These are phyloP conservation scores for Skeletonema marinoi DNA, from an alignment of 108 stramenopile species.

Conservation along the genomic window DNA sequence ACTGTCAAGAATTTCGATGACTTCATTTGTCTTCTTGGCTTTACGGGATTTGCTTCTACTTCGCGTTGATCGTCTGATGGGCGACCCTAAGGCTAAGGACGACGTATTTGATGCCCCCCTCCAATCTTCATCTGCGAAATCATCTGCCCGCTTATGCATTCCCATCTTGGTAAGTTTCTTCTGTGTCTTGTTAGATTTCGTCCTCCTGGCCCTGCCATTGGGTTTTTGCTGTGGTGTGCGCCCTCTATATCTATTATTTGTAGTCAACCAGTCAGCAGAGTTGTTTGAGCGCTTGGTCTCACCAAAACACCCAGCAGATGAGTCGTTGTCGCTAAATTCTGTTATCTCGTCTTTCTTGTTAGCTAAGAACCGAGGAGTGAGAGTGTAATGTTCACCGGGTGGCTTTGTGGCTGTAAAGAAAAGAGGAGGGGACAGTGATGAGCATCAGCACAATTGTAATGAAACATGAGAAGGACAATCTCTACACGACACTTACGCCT, in stretches of 20 bases:
- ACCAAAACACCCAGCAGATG: background rate
- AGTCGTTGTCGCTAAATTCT: background rate
- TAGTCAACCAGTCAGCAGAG: background rate
- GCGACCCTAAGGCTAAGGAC: background rate
- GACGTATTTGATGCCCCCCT: background rate
- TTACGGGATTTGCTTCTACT: background rate
- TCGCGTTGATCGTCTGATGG: background rate
- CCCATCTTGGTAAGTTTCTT: background rate
- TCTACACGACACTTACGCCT: background rate
- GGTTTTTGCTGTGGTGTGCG: background rate
- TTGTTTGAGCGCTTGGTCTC: background rate
- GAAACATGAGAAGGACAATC: background rate
- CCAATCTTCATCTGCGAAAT: background rate
- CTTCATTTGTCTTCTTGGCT: background rate
- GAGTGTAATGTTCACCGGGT: background rate
- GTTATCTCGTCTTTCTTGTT: background rate
- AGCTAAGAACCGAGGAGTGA: background rate
- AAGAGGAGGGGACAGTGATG: background rate
- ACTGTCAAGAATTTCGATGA: background rate
- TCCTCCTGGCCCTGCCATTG: background rate
- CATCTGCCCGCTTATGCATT: background rate
- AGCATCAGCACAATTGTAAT: background rate
- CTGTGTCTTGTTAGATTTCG: background rate
- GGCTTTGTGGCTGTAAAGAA: background rate
- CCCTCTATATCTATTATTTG: background rate